Percentiles rank a stretch among this genome's conserved stretches.
These are phyloP conservation scores for Pelargonium australe DNA, from an alignment of 441 rosid species.

Conservation along the genomic window DNA sequence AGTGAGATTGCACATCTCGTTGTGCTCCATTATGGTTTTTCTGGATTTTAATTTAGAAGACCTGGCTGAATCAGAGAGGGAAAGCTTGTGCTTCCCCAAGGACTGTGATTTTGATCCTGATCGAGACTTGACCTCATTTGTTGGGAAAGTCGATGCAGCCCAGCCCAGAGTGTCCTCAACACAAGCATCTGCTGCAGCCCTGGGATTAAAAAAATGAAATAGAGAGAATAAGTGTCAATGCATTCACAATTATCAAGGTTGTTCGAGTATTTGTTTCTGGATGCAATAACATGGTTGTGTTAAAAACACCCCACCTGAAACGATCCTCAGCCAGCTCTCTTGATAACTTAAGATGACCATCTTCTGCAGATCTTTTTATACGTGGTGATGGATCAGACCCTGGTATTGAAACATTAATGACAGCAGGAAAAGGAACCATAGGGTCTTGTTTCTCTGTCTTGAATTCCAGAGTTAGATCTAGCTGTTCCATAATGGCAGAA, in stretches of 20 bases:
- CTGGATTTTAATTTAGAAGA: constrained; percentile 56
- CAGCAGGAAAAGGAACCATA: constrained; percentile 44
- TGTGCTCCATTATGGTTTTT: constrained; percentile 39
- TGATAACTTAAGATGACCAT: constrained; percentile 41
- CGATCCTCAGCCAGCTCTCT: constrained; percentile 58
- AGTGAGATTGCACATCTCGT: constrained; percentile 28
- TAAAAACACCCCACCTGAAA: constrained; percentile 48
- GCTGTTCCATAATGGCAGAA: constrained; percentile 33
- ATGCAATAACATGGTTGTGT: background rate
- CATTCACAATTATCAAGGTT: constrained; percentile 8
- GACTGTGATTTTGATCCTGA: constrained; percentile 39
- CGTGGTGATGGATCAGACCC: constrained; percentile 31
- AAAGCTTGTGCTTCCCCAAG: constrained; percentile 77
- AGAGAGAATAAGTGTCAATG: background rate
- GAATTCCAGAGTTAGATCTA: constrained; percentile 74
- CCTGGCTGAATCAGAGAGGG: constrained; percentile 44
- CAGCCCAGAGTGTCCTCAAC: constrained; percentile 50
- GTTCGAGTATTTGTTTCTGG: background rate
- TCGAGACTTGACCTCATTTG: constrained; percentile 52
- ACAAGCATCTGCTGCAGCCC: constrained; percentile 71
- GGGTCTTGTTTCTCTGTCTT: constrained; percentile 41
- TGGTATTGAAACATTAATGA: constrained; percentile 51
- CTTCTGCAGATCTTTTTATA: constrained; percentile 28
- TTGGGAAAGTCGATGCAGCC: constrained; percentile 56
- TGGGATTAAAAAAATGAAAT: constrained; percentile 23